A percentile compares a stretch with the other conserved stretches of the same genome.
Evolutionary conservation across 1,284 basidiomycete genomes (phyloP).

Genomic region (Hypsizygus ulmarius): DNA sequence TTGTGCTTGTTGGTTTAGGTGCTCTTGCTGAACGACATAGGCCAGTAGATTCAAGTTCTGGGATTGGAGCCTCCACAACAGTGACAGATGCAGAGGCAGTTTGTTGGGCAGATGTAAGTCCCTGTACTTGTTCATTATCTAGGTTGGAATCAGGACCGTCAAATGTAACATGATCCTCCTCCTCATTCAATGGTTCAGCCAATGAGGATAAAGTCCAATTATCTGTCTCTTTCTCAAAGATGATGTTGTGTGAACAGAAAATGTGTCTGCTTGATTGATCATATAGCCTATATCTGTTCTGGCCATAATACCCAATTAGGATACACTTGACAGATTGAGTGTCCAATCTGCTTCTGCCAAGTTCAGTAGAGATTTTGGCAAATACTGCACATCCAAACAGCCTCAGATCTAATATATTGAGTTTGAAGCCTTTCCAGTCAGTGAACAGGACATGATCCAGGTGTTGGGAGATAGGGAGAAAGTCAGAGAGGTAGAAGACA

Average conservation of each 20-base stretch:
- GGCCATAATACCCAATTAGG: slow-evolving; percentile 13
- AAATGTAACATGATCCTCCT: no score
- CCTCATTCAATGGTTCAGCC: no score
- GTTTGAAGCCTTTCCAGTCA: slow-evolving; percentile 6
- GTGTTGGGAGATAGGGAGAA: slow-evolving; percentile 5
- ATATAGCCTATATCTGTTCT: slow-evolving; percentile 7
- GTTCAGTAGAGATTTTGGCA: slow-evolving; percentile 1
- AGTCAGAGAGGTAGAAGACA: slow-evolving; percentile 4
- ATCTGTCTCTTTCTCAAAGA: no score
- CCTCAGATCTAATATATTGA: slow-evolving; percentile 14
- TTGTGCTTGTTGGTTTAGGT: no score
- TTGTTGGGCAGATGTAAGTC: no score
- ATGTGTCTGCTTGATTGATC: neutral
- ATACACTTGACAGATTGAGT: slow-evolving; percentile 1
- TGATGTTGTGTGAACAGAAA: slow-evolving; percentile 2
- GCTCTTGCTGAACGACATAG: no score
- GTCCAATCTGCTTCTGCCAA: slow-evolving; percentile 8
- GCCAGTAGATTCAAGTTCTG: no score
- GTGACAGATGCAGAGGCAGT: no score
- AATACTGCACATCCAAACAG: slow-evolving; percentile 10
- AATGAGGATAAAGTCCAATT: slow-evolving; percentile 8
- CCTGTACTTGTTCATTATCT: no score
- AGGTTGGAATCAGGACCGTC: no score
- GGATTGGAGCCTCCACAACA: no score
- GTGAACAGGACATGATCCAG: slow-evolving; percentile 4